Evolutionary conservation across 139 green algal species (phyloP).

Genomic region (Micromonas commoda): DNA sequence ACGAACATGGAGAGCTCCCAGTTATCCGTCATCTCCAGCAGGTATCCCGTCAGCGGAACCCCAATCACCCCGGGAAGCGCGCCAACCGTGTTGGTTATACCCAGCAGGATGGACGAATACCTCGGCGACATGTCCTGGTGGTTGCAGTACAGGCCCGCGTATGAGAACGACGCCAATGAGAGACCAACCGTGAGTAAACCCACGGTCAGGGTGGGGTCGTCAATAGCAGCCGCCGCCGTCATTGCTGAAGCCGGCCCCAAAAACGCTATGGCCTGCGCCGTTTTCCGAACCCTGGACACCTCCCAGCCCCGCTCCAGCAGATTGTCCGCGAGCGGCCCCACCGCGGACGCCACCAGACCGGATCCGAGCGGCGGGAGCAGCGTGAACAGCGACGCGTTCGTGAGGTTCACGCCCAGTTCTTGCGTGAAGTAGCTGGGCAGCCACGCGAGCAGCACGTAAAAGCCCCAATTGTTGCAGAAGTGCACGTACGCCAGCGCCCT

Average conservation of each 20-base stretch:
- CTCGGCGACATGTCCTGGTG: slow-evolving; percentile 93
- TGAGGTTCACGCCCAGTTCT: slow-evolving; percentile 47
- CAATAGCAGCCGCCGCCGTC: slow-evolving; percentile 40
- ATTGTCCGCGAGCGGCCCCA: slow-evolving; percentile 63
- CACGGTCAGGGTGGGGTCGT: slow-evolving; percentile 27
- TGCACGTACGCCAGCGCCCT: slow-evolving; percentile 81
- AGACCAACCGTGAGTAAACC: slow-evolving; percentile 59
- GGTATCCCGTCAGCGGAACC: slow-evolving; percentile 59
- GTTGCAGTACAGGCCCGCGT: slow-evolving; percentile 95
- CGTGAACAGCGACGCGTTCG: slow-evolving; percentile 47
- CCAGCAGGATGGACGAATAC: slow-evolving; percentile 84
- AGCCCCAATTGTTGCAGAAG: slow-evolving; percentile 95
- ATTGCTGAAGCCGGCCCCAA: slow-evolving; percentile 75
- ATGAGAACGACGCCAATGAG: slow-evolving; percentile 60
- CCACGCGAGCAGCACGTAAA: slow-evolving; percentile 95
- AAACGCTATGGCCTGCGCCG: slow-evolving; percentile 77
- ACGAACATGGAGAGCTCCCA: slow-evolving; percentile 79
- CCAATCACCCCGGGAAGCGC: slow-evolving; percentile 82
- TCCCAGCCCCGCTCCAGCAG: slow-evolving; percentile 61
- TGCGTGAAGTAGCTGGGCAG: slow-evolving; percentile 92
- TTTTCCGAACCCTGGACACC: slow-evolving; percentile 69
- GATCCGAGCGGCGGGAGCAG: slow-evolving; percentile 75
- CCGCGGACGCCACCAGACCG: slow-evolving; percentile 72
- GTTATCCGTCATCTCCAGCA: slow-evolving; percentile 58
- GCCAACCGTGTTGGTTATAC: slow-evolving; percentile 82